A percentile compares a stretch with the other conserved stretches of the same genome.
Evolutionary conservation across 805 yeast genomes (phyloP).

Genomic region (Pichia membranifaciens): DNA sequence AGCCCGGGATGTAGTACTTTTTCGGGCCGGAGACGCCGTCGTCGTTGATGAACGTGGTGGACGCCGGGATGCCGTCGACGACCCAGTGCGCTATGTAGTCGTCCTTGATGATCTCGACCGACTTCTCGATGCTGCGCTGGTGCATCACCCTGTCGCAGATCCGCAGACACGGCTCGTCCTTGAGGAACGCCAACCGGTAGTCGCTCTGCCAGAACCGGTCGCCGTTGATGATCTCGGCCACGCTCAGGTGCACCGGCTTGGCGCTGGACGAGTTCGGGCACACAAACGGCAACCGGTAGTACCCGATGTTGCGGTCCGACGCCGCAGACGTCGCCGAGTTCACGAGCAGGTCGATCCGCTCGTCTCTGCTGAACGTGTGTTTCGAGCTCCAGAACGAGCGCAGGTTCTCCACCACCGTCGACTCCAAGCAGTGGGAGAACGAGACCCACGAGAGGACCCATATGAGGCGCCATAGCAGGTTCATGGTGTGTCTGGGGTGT

Average conservation of each 20-base stretch:
- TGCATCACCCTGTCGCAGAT: slow-evolving; percentile 62
- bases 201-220: slow-evolving; percentile 75
- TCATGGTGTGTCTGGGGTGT: too few relatives aligned
- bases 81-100: slow-evolving; percentile 82
- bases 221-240: slow-evolving; percentile 75
- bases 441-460: neutral
- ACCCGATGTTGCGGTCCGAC: slow-evolving; percentile 72
- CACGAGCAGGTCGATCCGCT: slow-evolving; percentile 61
- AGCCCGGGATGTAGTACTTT: slow-evolving; percentile 74
- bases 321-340: slow-evolving; percentile 74
- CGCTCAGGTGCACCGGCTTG: slow-evolving; percentile 59
- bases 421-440: neutral
- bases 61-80: slow-evolving; percentile 80
- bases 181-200: slow-evolving; percentile 55
- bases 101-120: slow-evolving; percentile 54
- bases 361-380: slow-evolving; percentile 41
- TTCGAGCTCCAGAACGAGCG: slow-evolving; percentile 28
- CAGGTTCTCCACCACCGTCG: neutral
- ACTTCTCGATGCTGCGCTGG: slow-evolving; percentile 46
- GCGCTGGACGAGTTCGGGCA: slow-evolving; percentile 57
- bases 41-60: slow-evolving; percentile 69
- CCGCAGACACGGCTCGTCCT: slow-evolving; percentile 59
- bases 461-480: too few relatives aligned
- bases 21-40: slow-evolving; percentile 41
- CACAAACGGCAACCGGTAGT: slow-evolving; percentile 72